Evolutionary conservation across 2,329 filamentous ascomycete species (phyloP).

Genomic region (Scedosporium minutisporum): DNA sequence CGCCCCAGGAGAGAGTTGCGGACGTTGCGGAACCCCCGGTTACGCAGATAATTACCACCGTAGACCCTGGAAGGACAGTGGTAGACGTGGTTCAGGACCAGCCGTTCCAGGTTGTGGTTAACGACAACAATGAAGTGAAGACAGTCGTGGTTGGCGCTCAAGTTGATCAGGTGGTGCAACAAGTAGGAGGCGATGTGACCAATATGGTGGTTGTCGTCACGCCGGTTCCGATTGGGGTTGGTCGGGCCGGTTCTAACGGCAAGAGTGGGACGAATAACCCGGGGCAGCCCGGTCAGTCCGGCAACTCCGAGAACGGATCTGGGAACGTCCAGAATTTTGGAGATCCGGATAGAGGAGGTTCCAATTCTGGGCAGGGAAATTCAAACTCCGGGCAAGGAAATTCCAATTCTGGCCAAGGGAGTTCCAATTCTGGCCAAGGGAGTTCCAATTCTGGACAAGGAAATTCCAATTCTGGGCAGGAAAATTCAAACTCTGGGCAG

Average conservation of each 20-base stretch:
- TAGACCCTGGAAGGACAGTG: slow-evolving; percentile 12
- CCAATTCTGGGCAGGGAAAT: not conserved
- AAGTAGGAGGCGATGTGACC: slow-evolving; percentile 7
- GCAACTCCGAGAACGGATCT: not conserved
- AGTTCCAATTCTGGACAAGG: not conserved
- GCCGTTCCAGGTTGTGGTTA: slow-evolving; percentile 9
- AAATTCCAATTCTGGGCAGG: not conserved
- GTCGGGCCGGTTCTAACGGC: slow-evolving; percentile 6
- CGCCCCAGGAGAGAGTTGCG: slow-evolving; percentile 4
- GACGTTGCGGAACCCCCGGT: slow-evolving; percentile 9
- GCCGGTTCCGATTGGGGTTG: slow-evolving; percentile 1
- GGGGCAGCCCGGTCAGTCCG: not conserved
- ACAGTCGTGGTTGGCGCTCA: slow-evolving; percentile 7
- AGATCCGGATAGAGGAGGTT: not conserved
- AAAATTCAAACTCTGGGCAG: not conserved
- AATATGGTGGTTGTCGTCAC: slow-evolving; percentile 9
- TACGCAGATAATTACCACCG: slow-evolving; percentile 14
- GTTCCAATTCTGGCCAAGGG: not conserved
- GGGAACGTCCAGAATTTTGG: not conserved
- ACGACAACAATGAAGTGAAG: slow-evolving; percentile 6
- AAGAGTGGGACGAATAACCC: not conserved
- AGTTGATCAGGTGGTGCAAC: slow-evolving; percentile 1
- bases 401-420: not conserved
- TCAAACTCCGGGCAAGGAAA: not conserved
- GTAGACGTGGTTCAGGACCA: slow-evolving; percentile 8